phyloP scores from a whole-genome alignment of 352 stramenopile genomes.

The Phytophthora ramorum region DNA sequence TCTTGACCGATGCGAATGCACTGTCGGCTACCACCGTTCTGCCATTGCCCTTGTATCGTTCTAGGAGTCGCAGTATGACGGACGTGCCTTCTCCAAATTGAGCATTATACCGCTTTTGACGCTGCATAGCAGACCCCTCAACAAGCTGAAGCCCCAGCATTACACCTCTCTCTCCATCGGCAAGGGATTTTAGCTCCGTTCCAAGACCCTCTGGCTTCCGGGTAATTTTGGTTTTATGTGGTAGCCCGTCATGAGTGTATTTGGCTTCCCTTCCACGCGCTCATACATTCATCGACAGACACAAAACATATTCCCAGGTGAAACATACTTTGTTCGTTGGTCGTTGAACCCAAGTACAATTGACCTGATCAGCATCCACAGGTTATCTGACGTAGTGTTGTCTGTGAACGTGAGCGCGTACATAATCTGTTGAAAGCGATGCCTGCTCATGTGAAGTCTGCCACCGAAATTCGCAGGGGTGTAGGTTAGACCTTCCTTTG shows the following conservation, averaged over 20 bases:
- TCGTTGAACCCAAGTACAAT: background rate
- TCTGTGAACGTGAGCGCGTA: too few relatives aligned
- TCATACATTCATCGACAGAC: background rate
- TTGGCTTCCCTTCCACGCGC: background rate
- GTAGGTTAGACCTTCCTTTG: background rate
- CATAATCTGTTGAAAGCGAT: background rate
- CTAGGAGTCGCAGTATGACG: background rate
- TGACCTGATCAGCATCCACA: background rate
- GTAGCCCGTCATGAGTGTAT: background rate
- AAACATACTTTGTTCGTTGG: background rate
- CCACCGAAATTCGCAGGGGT: background rate
- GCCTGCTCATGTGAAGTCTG: background rate
- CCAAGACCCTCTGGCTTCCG: background rate
- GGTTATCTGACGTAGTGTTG: background rate
- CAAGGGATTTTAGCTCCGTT: background rate
- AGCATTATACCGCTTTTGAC: background rate
- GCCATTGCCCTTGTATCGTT: background rate
- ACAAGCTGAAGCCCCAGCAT: background rate
- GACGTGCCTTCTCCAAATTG: background rate
- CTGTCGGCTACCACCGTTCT: background rate
- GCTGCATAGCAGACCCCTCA: background rate
- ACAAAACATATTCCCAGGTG: background rate
- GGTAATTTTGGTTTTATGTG: background rate
- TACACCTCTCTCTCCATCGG: background rate
- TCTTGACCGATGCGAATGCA: background rate